Base-by-base conservation (phyloP, 441 rosid genomes). In the Flueggea neowawraea region DNA sequence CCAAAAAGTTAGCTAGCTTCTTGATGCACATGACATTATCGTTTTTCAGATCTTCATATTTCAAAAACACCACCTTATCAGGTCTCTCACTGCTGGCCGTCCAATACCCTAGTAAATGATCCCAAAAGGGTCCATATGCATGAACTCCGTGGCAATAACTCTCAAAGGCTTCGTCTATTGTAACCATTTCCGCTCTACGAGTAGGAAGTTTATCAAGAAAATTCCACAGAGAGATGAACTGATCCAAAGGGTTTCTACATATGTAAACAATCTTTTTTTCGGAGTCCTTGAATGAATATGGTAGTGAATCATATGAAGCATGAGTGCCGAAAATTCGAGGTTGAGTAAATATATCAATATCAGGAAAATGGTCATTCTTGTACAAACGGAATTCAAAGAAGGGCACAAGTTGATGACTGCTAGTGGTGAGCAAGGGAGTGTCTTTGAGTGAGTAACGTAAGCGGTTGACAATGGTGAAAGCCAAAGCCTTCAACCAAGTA, bases 221-320 rank as follows among this genome's bases (percentile, higher is more conserved):
- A 43, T 48, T 15, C 67, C 69, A 71, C 3, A 4, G 1, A 0
- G 73, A 67, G 7, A 71, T 31, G 39, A 60, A 10, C 8, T 44
- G 55, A 15, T 72, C 76, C 66, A 66, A 16, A 3, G 78, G 75
- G 41, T 75, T 63, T 9, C 75, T 68, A 13, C 75, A 66, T 2
- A 61, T 13, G 12, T 75, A 71, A 10, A 75, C 76, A 10, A 68
- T 62, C 2, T 32, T 41, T 15, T 62, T 65, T 0, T 22, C 36
- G 11, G 58, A 52, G 12, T 14, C 12, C 9, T 13, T 50, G 6
- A 65, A 15, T 44, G 62, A 48, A 31, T 3, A 11, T 13, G 70
- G 68, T 8, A 51, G 31, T 44, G 54, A 36, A 2, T 22, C 4
- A 52, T 52, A 71, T 3, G 72, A 68, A 0, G 31, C 2, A 31